phyloP scores from a whole-genome alignment of 805 yeast species.

The Metschnikowia peoriensis region DNA sequence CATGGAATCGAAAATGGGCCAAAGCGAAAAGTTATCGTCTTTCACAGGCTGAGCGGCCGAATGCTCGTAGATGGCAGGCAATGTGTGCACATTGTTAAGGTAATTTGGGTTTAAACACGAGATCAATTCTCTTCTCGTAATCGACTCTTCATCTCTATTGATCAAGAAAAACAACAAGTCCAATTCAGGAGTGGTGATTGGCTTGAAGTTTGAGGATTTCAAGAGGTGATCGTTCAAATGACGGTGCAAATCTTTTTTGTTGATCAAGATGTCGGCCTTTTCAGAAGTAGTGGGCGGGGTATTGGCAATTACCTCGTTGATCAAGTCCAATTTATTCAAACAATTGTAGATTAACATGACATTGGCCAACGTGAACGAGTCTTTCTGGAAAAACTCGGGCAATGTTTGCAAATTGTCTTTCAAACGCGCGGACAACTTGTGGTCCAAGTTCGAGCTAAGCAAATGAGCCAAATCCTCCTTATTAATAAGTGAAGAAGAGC shows the following conservation, averaged over 20 bases:
- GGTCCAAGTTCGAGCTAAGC: slow-evolving; percentile 37
- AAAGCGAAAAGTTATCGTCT: slow-evolving; percentile 41
- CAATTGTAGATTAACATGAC: slow-evolving; percentile 40
- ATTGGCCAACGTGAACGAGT: slow-evolving; percentile 36
- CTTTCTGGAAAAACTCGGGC: slow-evolving; percentile 35
- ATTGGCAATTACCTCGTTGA: slow-evolving; percentile 46
- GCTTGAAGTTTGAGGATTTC: slow-evolving; percentile 43
- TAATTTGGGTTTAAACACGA: slow-evolving; percentile 58
- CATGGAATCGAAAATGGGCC: slow-evolving; percentile 63
- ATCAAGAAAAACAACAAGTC: slow-evolving; percentile 42
- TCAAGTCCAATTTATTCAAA: slow-evolving; percentile 41
- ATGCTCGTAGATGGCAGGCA: slow-evolving; percentile 40
- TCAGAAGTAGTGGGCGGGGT: slow-evolving; percentile 44
- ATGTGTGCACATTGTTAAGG: slow-evolving; percentile 34
- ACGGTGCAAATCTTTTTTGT: slow-evolving; percentile 38
- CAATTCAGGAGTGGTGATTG: slow-evolving; percentile 38
- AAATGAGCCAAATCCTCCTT: slow-evolving; percentile 32
- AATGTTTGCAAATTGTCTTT: slow-evolving; percentile 33
- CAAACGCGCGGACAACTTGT: slow-evolving; percentile 39
- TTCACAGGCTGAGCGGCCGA: slow-evolving; percentile 39
- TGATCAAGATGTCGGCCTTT: slow-evolving; percentile 40
- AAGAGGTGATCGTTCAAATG: slow-evolving; percentile 45
- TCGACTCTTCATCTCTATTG: slow-evolving; percentile 36
- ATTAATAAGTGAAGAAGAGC: slow-evolving; percentile 30
- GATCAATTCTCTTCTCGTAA: slow-evolving; percentile 42